phyloP scores from a whole-genome alignment of 2,329 filamentous ascomycete genomes.

The Cordyceps tenuipes region DNA sequence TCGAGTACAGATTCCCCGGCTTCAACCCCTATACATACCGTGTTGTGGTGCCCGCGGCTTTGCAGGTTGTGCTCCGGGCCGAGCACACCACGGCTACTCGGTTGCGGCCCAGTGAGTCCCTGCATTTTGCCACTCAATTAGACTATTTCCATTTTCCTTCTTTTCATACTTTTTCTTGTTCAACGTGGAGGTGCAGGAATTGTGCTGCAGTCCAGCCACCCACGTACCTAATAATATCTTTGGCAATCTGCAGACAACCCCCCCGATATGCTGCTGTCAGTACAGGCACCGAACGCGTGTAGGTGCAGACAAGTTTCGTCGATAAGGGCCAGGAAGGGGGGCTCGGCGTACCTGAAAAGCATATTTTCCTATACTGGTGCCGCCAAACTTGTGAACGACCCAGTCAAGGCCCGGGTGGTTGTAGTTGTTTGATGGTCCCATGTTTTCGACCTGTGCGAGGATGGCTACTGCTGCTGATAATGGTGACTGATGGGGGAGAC shows the following conservation, averaged over 20 bases:
- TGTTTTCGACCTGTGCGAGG: neutral
- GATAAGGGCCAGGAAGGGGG: neutral
- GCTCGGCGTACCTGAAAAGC: neutral
- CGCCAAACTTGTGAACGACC: constrained; percentile 3
- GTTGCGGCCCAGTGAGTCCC: neutral
- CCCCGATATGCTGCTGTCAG: neutral
- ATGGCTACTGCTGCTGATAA: neutral
- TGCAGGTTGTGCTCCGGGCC: neutral
- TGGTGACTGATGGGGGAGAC: too few relatives aligned
- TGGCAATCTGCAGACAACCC: neutral
- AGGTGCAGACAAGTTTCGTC: neutral
- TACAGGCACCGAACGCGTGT: neutral
- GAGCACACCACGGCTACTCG: constrained; percentile 6
- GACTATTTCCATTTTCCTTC: neutral
- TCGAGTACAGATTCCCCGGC: too few relatives aligned
- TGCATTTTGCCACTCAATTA: constrained; percentile 5
- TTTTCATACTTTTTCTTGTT: neutral
- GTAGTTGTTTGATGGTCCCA: neutral
- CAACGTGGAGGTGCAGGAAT: neutral
- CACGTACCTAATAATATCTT: neutral
- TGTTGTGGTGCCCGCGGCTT: constrained; percentile 1
- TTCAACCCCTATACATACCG: neutral
- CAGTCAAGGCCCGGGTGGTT: neutral
- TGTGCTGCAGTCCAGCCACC: neutral
- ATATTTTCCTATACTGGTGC: constrained; percentile 7